Evolutionary conservation across 2,329 filamentous ascomycete species (phyloP).

Genomic region (Claviceps digitariae): DNA sequence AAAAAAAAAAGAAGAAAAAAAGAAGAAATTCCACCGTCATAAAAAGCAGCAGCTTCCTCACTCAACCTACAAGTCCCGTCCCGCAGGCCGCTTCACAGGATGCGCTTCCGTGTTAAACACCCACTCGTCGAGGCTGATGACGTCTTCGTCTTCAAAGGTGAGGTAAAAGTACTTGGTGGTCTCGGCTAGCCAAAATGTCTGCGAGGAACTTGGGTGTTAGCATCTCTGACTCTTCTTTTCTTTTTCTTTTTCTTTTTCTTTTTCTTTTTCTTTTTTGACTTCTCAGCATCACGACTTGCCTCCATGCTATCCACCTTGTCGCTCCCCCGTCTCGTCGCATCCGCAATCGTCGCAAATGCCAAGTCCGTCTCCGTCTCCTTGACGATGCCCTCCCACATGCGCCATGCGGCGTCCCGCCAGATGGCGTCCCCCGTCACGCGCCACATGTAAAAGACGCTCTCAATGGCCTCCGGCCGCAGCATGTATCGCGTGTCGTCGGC

Average conservation of each 20-base stretch:
- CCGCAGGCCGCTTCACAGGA: slow-evolving; percentile 25
- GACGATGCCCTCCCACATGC: slow-evolving; percentile 32
- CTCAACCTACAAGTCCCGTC: too few species aligned
- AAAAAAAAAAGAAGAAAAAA: too few species aligned
- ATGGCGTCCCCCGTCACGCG: slow-evolving; percentile 32
- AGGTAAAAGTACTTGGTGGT: slow-evolving; percentile 70
- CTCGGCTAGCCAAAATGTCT: slow-evolving; percentile 61
- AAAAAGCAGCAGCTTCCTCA: too few species aligned
- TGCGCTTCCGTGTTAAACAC: slow-evolving; percentile 50
- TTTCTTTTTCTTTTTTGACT: neutral
- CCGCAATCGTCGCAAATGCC: slow-evolving; percentile 28
- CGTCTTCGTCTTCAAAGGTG: slow-evolving; percentile 49
- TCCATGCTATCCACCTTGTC: slow-evolving; percentile 49
- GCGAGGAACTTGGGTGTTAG: neutral
- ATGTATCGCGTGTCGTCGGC: slow-evolving; percentile 29
- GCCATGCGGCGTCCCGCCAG: slow-evolving; percentile 32
- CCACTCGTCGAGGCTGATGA: slow-evolving; percentile 57
- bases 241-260: neutral
- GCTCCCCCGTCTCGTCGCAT: slow-evolving; percentile 19
- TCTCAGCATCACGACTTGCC: slow-evolving; percentile 14
- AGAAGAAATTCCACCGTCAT: too few species aligned
- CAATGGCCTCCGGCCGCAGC: slow-evolving; percentile 37
- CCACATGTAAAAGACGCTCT: slow-evolving; percentile 38
- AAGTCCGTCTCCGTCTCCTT: slow-evolving; percentile 28
- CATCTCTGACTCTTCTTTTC: neutral